Base-by-base conservation (phyloP, 202 grass and related monocot species). In the Zoysia matrella region DNA sequence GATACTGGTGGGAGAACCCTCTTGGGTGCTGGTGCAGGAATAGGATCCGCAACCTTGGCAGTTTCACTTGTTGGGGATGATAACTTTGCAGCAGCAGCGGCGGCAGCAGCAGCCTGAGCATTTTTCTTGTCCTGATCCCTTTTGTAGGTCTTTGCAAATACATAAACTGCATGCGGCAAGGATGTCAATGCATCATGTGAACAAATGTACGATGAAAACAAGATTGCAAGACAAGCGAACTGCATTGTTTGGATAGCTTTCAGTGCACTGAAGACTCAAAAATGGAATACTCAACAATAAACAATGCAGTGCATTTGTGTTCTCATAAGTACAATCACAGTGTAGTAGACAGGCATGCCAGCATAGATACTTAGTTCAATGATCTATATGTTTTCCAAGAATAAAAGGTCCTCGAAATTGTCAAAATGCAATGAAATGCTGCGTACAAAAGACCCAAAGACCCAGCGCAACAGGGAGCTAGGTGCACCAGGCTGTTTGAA, bases 121-220 rank as follows among this genome's bases (percentile, higher is more conserved):
- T 75, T 85, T 75, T 94, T 84, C 83, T 90, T 91, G 15, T 89
- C 83, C 54, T 75, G 72, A 39, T 89, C 77, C 73, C 91, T 88
- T 47, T 84, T 83, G 84, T 85, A 81, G 73, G 90, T 90, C 81
- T 91, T 93, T 60, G 85, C 87, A 85, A 98, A 89, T 72, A 98
- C 77, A 79, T 95, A 98, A 83, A 86, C 95, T 98, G 90, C 79
- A 86, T 58, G 65, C 50, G 43, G 87, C 11, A 70, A 66, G 46
- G 54, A 62, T 87, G 70, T 84, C 73, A 87, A 76, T 47, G 43
- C 60, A 73, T 10, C 15, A 71, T 39, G 52, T 14, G 41, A 80
- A 8, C 7, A 67, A 18, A 48, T 40, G 74, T 8, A 45, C 22
- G 11, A 52, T 67, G 18, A 77, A 78, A 77, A n/a, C 13, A 67